phyloP scores from a whole-genome alignment of 2,329 filamentous ascomycete species.

The Fusarium camptoceras region DNA sequence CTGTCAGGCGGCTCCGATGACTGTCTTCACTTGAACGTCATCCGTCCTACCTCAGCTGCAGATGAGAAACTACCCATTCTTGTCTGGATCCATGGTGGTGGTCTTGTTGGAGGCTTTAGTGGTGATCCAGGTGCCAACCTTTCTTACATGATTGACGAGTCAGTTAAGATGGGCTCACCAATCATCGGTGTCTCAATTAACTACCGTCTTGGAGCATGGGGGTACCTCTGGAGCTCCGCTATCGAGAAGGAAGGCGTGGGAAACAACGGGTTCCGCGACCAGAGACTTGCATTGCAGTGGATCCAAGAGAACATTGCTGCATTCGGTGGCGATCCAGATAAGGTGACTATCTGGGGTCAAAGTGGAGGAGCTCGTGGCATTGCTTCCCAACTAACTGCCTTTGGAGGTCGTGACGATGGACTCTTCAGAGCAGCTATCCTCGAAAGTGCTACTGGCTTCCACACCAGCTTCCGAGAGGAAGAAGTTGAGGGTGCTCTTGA shows the following conservation, averaged over 20 bases:
- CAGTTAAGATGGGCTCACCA: constrained; percentile 25
- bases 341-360: constrained; percentile 33
- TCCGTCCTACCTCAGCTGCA: neutral
- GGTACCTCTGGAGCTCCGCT: constrained; percentile 23
- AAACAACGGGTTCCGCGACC: constrained; percentile 36
- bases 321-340: constrained; percentile 27
- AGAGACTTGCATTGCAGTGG: constrained; percentile 33
- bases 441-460: constrained; percentile 29
- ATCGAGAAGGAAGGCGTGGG: constrained; percentile 7
- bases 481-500: neutral
- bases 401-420: constrained; percentile 10
- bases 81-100: constrained; percentile 35
- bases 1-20: constrained; percentile 26
- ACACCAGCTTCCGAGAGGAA: constrained; percentile 20
- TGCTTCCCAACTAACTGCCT: constrained; percentile 32
- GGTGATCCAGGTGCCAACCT: constrained; percentile 13
- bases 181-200: constrained; percentile 34
- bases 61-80: constrained; percentile 25
- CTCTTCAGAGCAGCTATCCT: constrained; percentile 35
- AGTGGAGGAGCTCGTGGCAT: constrained; percentile 33
- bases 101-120: constrained; percentile 23
- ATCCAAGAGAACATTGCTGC: constrained; percentile 24
- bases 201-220: constrained; percentile 36
- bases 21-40: constrained; percentile 30
- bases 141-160: constrained; percentile 22